These are phyloP conservation scores for Leptographium procerum DNA, from an alignment of 2,329 filamentous ascomycete genomes.

Conservation along the genomic window DNA sequence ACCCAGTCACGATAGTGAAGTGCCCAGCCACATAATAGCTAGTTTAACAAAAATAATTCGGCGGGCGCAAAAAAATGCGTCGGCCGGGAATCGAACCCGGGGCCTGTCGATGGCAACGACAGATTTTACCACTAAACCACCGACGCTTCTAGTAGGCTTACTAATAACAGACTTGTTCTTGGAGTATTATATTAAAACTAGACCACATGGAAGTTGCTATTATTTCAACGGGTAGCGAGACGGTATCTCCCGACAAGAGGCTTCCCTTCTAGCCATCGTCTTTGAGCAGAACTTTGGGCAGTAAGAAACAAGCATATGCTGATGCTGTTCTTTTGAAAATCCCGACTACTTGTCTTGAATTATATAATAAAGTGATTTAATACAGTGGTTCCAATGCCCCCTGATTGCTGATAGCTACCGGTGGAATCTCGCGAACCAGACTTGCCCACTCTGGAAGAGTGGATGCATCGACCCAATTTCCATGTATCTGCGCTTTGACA, in stretches of 20 bases:
- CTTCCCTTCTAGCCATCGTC: too few relatives aligned
- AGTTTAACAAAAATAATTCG: not conserved
- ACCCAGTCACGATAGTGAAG: not conserved
- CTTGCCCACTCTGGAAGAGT: not conserved
- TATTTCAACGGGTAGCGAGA: too few relatives aligned
- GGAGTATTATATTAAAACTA: too few relatives aligned
- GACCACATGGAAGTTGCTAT: too few relatives aligned
- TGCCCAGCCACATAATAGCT: too few relatives aligned
- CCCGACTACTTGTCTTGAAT: too few relatives aligned
- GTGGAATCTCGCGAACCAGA: not conserved
- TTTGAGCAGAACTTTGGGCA: too few relatives aligned
- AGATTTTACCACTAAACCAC: constrained; percentile 2
- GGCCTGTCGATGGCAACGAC: constrained; percentile 2
- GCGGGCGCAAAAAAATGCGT: not conserved
- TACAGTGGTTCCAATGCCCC: not conserved
- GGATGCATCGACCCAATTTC: not conserved
- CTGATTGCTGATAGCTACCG: not conserved
- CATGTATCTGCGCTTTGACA: not conserved
- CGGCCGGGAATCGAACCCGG: constrained; percentile 2
- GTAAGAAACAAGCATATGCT: too few relatives aligned
- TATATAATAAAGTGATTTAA: not conserved
- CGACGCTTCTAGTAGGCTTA: not conserved
- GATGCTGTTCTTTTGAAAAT: too few relatives aligned
- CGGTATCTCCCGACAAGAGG: too few relatives aligned
- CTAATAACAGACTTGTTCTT: too few relatives aligned